Evolutionary conservation across 805 yeast genomes (phyloP), one percentile per base, ranked within the genome.

Genomic region (Zygotorulaspora sp.): DNA sequence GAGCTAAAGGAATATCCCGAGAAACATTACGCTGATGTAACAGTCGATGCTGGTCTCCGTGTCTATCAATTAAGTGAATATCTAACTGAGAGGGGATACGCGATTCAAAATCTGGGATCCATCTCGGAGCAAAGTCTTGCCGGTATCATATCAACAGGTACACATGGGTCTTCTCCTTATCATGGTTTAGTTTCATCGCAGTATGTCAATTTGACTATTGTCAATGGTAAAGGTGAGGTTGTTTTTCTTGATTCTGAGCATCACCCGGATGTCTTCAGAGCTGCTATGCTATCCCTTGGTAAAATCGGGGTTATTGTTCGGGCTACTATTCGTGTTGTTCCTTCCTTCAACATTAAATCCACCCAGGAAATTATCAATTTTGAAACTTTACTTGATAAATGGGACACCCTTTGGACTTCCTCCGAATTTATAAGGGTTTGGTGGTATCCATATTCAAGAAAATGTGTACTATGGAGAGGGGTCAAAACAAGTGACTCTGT

Each of bases 361-460:
- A 71, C 75, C 33, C 92, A 86, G 57, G 95, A 87, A 62, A 81
- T 88, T 24, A 79, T 90, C 51, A 67, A 77, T 18, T 87, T 90
- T 53, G 83, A 82, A 16, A 76, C 86, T 5, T 65, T 90, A 16
- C 62, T 90, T 49, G 69, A 77, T 43, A 64, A 66, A 42, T 87
- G 95, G 87, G 86, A 83, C 48, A 68, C 70, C 10, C 62, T 90
- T 30, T 90, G 97, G 95, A 76, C 84, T 3, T 78, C 86, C 32
- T 74, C 87, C n/a, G 98, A 90, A 64, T 90, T 78, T 55, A 82
- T 88, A 31, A 77, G 97, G 47, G 77, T 88, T 34, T 90, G 97
- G 97, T 92, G 97, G 97, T 92, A 83, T 62, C 97, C 98, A 1
- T 92, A 90, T 61, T 72, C 92, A 12, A 75, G 77, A 35, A 82